A percentile compares a stretch with the other conserved stretches of the same genome.
Evolutionary conservation across 768 basidiomycete genomes (phyloP).

Genomic region (Phanerodontia chrysosporium): DNA sequence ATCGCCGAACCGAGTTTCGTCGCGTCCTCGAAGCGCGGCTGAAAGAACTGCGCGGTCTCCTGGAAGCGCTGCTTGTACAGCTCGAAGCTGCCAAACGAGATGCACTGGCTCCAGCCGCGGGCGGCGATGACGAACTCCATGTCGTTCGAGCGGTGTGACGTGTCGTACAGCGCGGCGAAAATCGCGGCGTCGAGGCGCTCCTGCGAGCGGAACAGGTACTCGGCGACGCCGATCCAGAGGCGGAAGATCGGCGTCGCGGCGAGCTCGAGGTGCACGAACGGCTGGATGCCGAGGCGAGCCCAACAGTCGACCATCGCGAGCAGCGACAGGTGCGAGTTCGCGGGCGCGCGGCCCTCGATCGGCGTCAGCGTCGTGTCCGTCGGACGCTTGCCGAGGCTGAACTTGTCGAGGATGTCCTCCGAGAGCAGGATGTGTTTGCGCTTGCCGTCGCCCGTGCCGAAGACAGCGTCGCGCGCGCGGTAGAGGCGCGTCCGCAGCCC

Average conservation of each 20-base stretch:
- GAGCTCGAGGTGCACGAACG: constrained; percentile 85
- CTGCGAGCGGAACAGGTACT: constrained; percentile 82
- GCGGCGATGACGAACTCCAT: constrained; percentile 93
- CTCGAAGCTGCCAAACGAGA: constrained; percentile 89
- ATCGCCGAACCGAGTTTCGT: constrained; percentile 79
- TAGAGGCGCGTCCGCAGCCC: constrained; percentile 69
- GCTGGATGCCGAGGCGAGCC: constrained; percentile 82
- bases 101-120: constrained; percentile 94
- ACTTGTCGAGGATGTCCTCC: constrained; percentile 82
- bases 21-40: constrained; percentile 83
- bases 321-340: constrained; percentile 89
- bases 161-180: constrained; percentile 69
- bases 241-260: constrained; percentile 96
- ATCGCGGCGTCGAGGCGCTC: constrained; percentile 65
- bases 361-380: constrained; percentile 10
- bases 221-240: constrained; percentile 95
- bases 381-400: constrained; percentile 63
- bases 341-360: constrained; percentile 29
- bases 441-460: constrained; percentile 40
- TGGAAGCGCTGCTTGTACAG: constrained; percentile 79
- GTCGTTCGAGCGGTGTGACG: constrained; percentile 82
- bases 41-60: constrained; percentile 78
- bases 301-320: constrained; percentile 99
- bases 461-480: constrained; percentile 72
- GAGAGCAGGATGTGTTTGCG: constrained; percentile 74